Evolutionary conservation across 108 stramenopile genomes (phyloP).

Genomic region (Skeletonema tropicum): DNA sequence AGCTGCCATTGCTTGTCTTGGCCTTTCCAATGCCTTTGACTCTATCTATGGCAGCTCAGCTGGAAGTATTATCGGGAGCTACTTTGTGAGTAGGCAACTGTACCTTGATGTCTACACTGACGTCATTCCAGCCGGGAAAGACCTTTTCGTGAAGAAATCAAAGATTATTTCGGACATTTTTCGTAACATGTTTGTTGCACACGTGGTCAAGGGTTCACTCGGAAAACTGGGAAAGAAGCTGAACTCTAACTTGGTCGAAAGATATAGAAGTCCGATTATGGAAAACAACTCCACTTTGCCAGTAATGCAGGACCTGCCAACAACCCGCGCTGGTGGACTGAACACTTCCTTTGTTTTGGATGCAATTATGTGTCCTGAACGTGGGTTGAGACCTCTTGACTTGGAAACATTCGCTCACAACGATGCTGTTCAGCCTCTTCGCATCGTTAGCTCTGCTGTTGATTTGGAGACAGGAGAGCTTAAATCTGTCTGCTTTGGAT

Average conservation of each 20-base stretch:
- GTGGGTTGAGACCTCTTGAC: slow-evolving; percentile 77
- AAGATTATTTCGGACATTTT: slow-evolving; percentile 49
- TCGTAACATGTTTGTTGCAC: slow-evolving; percentile 37
- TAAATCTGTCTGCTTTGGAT: slow-evolving; percentile 61
- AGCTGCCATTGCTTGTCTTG: slow-evolving; percentile 76
- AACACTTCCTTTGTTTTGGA: slow-evolving; percentile 82
- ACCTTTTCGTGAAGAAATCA: slow-evolving; percentile 68
- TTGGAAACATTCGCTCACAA: slow-evolving; percentile 73
- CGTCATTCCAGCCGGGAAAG: slow-evolving; percentile 65
- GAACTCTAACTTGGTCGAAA: slow-evolving; percentile 30
- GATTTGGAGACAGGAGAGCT: slow-evolving; percentile 54
- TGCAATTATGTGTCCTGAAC: slow-evolving; percentile 66
- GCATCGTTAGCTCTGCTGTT: slow-evolving; percentile 68
- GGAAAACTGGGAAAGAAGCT: slow-evolving; percentile 26
- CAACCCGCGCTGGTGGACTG: slow-evolving; percentile 56
- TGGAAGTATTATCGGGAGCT: slow-evolving; percentile 77
- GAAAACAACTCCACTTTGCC: slow-evolving; percentile 17
- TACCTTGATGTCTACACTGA: slow-evolving; percentile 83
- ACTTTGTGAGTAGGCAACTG: slow-evolving; percentile 79
- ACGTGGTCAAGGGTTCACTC: slow-evolving; percentile 7
- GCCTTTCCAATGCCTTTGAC: slow-evolving; percentile 76
- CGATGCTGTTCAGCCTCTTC: slow-evolving; percentile 60
- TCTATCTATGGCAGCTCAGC: slow-evolving; percentile 78
- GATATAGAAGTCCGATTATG: slow-evolving; percentile 21
- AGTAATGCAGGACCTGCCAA: slow-evolving; percentile 13